Evolutionary conservation across 2,329 filamentous ascomycete genomes (phyloP).

Genomic region (Cadophora gregata): DNA sequence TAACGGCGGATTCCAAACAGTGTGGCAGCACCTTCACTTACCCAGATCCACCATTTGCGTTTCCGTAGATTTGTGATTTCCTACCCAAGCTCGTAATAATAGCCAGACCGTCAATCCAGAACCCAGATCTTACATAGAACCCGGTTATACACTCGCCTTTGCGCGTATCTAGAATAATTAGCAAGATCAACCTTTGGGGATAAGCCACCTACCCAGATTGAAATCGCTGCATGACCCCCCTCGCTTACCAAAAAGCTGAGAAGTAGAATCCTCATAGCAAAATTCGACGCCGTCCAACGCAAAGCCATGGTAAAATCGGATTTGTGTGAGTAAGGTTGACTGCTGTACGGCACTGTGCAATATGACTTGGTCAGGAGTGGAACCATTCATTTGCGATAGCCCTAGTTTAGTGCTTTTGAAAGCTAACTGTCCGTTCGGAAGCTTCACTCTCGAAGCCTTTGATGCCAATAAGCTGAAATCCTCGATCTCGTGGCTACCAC

Average conservation of each 20-base stretch:
- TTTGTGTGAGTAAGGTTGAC: conserved; percentile 74
- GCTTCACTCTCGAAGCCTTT: conserved; percentile 74
- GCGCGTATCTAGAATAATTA: conserved; percentile 66
- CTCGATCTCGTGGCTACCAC: conserved; percentile 76
- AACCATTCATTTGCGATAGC: conserved; percentile 72
- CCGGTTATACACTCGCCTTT: conserved; percentile 87
- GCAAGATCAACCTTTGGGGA: conserved; percentile 1
- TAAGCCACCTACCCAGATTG: conserved; percentile 67
- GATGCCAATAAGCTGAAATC: conserved; percentile 74
- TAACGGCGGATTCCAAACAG: conserved; percentile 1
- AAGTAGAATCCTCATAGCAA: conserved; percentile 84
- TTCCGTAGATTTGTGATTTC: conserved; percentile 85
- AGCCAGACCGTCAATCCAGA: conserved; percentile 88
- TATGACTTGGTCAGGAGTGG: conserved; percentile 73
- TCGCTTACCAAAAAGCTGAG: conserved; percentile 84
- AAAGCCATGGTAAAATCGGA: conserved; percentile 78
- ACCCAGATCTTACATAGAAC: conserved; percentile 80
- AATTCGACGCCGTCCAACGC: conserved; percentile 90
- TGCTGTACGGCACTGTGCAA: conserved; percentile 71
- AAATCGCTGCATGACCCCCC: conserved; percentile 78
- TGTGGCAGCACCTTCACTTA: conserved; percentile 57
- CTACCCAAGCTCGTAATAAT: conserved; percentile 89
- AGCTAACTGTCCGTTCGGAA: conserved; percentile 76
- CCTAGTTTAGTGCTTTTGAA: conserved; percentile 80
- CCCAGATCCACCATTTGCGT: conserved; percentile 78